phyloP scores from a whole-genome alignment of 2,329 filamentous ascomycete genomes.

The Colletotrichum tropicicola region DNA sequence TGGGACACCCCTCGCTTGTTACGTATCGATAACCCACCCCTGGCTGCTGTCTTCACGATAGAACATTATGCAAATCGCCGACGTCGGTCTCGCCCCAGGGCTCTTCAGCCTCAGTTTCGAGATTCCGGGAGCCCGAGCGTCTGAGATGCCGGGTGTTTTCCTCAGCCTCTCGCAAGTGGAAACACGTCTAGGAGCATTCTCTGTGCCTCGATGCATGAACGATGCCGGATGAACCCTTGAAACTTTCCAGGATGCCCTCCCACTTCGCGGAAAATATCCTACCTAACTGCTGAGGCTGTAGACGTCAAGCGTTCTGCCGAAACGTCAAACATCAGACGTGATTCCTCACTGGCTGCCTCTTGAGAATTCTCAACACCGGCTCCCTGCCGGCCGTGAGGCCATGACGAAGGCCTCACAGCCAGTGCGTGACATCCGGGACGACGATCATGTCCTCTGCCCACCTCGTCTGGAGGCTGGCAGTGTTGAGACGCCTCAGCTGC shows the following conservation, averaged over 20 bases:
- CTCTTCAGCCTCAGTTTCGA: neutral
- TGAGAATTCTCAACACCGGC: no score
- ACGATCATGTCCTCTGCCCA: slow-evolving; percentile 1
- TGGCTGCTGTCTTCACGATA: neutral
- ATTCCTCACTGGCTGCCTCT: neutral
- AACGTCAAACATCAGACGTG: neutral
- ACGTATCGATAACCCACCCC: neutral
- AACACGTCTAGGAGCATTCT: no score
- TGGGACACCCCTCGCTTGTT: neutral
- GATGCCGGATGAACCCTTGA: slow-evolving; percentile 1
- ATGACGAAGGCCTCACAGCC: neutral
- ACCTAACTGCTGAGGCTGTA: neutral
- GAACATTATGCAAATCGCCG: neutral
- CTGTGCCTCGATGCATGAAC: neutral
- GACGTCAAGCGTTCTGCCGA: neutral
- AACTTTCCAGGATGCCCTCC: neutral
- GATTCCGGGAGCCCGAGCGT: neutral
- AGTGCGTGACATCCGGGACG: neutral
- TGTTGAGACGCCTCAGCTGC: neutral
- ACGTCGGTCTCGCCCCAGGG: neutral
- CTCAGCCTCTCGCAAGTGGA: neutral
- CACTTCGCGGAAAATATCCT: slow-evolving; percentile 4
- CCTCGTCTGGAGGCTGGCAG: neutral
- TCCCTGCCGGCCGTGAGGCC: neutral
- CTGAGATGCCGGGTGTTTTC: neutral